Evolutionary conservation across 2,329 filamentous ascomycete genomes (phyloP).

Genomic region (Fusarium algeriense): DNA sequence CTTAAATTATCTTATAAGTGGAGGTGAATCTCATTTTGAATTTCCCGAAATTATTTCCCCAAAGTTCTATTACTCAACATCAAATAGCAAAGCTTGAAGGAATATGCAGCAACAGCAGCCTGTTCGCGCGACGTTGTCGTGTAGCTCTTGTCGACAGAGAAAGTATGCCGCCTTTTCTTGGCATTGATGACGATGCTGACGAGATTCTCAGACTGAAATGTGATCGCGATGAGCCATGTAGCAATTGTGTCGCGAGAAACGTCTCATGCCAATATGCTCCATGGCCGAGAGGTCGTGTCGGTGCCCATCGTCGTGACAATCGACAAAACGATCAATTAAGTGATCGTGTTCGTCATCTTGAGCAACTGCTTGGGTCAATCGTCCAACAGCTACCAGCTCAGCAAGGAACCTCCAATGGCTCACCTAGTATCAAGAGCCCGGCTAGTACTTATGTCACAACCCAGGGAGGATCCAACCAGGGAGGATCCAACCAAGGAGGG

Average conservation of each 20-base stretch:
- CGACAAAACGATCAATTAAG: constrained; percentile 23
- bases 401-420: neutral
- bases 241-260: constrained; percentile 36
- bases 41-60: neutral
- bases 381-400: constrained; percentile 28
- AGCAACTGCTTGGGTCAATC: constrained; percentile 34
- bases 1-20: constrained; percentile 8
- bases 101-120: constrained; percentile 15
- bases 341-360: constrained; percentile 30
- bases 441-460: neutral
- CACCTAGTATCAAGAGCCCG: constrained; percentile 3
- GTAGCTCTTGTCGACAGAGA: constrained; percentile 26
- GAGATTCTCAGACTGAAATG: constrained; percentile 25
- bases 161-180: neutral
- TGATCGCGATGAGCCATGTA: constrained; percentile 38
- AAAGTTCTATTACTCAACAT: too few relatives aligned
- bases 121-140: constrained; percentile 17
- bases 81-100: neutral
- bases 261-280: constrained; percentile 30
- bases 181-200: neutral
- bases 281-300: constrained; percentile 18
- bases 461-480: neutral
- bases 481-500: too few relatives aligned
- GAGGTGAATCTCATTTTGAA: neutral
- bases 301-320: constrained; percentile 5